Conservation (phyloP, 148 eudicot species). For the Fagopyrum homotropicum region DNA sequence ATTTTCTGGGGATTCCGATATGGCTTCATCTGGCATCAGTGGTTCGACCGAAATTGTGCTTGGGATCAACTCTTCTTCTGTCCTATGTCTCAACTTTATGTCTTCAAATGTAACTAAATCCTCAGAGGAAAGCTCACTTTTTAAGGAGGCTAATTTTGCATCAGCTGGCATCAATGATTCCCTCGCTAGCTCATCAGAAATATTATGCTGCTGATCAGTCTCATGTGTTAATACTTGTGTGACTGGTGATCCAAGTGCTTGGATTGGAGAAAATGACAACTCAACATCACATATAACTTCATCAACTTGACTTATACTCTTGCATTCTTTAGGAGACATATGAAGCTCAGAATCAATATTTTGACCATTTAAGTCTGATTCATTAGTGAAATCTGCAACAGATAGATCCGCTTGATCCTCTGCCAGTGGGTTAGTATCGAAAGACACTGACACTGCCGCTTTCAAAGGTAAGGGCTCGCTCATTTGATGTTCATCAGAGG, state of each 20-base stretch:
- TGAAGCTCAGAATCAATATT: slow-evolving; percentile 20
- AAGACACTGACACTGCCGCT: slow-evolving; percentile 15
- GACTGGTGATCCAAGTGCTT: slow-evolving; percentile 8
- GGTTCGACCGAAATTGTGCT: background rate
- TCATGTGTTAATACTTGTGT: background rate
- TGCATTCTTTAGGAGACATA: slow-evolving; percentile 17
- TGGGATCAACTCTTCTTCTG: background rate
- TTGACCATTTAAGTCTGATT: slow-evolving; percentile 12
- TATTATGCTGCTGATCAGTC: slow-evolving; percentile 4
- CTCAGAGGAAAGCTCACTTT: background rate
- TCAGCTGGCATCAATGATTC: background rate
- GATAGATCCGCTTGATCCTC: slow-evolving; percentile 15
- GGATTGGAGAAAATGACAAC: slow-evolving; percentile 14
- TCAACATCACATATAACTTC: slow-evolving; percentile 9
- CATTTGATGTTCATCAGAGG: slow-evolving; percentile 4
- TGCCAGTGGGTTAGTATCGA: slow-evolving; percentile 10
- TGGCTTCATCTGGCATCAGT: background rate
- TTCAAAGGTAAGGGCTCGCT: slow-evolving; percentile 9
- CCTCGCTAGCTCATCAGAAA: background rate
- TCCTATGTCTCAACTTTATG: background rate
- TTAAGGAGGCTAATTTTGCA: slow-evolving; percentile 2
- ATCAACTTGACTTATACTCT: slow-evolving; percentile 15
- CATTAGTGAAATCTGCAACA: slow-evolving; percentile 14
- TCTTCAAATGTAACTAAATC: background rate
- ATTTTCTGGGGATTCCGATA: background rate